Base-by-base conservation (phyloP, 257 asterid genomes). In the Linderniella brevidens region DNA sequence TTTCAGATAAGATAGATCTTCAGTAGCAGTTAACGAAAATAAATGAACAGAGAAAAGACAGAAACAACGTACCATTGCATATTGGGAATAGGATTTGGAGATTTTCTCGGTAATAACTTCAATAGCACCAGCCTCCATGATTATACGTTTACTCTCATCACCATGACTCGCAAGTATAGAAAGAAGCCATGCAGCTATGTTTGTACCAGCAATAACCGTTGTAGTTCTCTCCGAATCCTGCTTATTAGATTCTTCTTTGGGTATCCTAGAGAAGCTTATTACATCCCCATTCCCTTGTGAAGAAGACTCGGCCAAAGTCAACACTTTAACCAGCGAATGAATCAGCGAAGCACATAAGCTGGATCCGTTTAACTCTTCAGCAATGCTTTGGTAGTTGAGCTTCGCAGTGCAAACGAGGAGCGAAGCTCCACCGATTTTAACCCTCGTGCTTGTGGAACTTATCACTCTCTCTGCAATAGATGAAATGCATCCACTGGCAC, bases 381-480 rank as follows among this genome's bases (percentile, higher is more conserved):
- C 71, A 17, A 81, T 72, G 48, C 76, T 79, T 57, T 74, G 88
- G 63, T 77, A 78, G 75, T 85, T 81, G 50, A 84, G 88, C 69
- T 79, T 90, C 50, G 79, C 71, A 48, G 82, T 56, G 59, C 98
- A 90, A 39, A 75, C 90, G 59, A 90, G 92, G 64, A 90, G 93
- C 40, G 96, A 86, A 53, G 94, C 72, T 63, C 98, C 98, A 49
- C 98, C 98, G 49, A 81, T 73, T 68, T 90, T 73, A 46, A 85
- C 77, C 61, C 74, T 58, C 35, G 68, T 53, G 71, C 72, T 66
- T 49, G 80, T 52, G 62, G 93, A 74, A 61, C 67, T 54, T 18
- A 81, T 75, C 37, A 85, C 76, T 77, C 98, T 70, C 65, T 63
- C 68, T 41, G 93, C 79, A 64, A 85, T 59, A 52, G 80, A 75